Evolutionary conservation across 148 eudicot species (phyloP).

Genomic region (Silene uniflora): DNA sequence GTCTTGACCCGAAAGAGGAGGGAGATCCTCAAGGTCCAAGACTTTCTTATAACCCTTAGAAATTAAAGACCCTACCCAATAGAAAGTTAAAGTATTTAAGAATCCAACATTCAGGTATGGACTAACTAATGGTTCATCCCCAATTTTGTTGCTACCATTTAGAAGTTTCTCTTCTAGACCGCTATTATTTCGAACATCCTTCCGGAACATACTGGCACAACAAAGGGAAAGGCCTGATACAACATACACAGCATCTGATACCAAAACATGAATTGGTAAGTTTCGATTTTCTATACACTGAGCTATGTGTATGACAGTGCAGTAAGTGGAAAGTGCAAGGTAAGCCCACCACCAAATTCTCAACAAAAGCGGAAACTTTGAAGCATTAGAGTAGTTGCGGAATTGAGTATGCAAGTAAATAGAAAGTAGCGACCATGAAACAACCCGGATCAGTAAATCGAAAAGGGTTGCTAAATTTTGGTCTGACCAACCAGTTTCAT

Average conservation of each 20-base stretch:
- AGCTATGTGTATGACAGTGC: conserved; percentile 39
- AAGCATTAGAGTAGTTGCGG: conserved; percentile 16
- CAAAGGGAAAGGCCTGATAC: conserved; percentile 30
- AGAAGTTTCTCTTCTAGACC: conserved; percentile 31
- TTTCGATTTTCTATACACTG: conserved; percentile 1
- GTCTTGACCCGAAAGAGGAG: conserved; percentile 32
- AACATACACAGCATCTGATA: conserved; percentile 29
- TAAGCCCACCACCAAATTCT: conserved; percentile 69
- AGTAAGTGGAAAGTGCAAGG: conserved; percentile 48
- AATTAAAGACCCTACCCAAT: conserved; percentile 36
- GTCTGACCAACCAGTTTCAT: conserved; percentile 41
- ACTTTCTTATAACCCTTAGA: conserved; percentile 34
- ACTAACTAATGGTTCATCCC: conserved; percentile 14
- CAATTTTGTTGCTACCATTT: conserved; percentile 20
- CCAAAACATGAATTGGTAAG: conserved; percentile 22
- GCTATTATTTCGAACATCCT: conserved; percentile 7
- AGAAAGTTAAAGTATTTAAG: conserved; percentile 30
- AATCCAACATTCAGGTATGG: conserved; percentile 32
- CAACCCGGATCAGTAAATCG: conserved; percentile 34
- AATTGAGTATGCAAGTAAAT: conserved; percentile 43
- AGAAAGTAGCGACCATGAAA: conserved; percentile 43
- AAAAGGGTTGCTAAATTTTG: conserved; percentile 36
- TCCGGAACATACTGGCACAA: conserved; percentile 26
- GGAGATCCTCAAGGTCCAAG: conserved; percentile 43
- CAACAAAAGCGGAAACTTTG: conserved; percentile 41